phyloP scores from a whole-genome alignment of 1,284 basidiomycete genomes.

The Ganoderma sinense region DNA sequence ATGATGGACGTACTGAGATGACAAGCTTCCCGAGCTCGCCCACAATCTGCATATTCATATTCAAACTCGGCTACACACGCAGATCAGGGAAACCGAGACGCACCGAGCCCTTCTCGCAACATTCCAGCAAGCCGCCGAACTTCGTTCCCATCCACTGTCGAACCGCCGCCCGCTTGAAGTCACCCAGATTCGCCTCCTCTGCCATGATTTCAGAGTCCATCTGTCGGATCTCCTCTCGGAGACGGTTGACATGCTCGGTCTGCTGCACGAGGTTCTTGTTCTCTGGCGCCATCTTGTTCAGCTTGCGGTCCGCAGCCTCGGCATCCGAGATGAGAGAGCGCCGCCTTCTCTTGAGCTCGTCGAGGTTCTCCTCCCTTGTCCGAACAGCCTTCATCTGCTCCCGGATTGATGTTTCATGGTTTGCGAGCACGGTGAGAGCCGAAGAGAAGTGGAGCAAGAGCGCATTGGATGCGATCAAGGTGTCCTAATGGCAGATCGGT shows the following conservation, averaged over 20 bases:
- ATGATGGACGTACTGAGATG: slow-evolving; percentile 59
- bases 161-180: slow-evolving; percentile 82
- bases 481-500: slow-evolving; percentile 61
- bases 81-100: slow-evolving; percentile 34
- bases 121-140: slow-evolving; percentile 88
- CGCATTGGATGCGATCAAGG: slow-evolving; percentile 75
- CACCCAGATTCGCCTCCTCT: slow-evolving; percentile 85
- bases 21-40: slow-evolving; percentile 86
- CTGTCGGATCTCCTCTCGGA: slow-evolving; percentile 81
- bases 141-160: slow-evolving; percentile 85
- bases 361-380: slow-evolving; percentile 85
- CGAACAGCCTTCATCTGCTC: slow-evolving; percentile 82
- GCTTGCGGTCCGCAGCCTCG: slow-evolving; percentile 89
- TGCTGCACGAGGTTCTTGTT: slow-evolving; percentile 87
- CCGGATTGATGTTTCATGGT: slow-evolving; percentile 79
- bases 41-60: slow-evolving; percentile 62
- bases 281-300: slow-evolving; percentile 90
- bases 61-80: slow-evolving; percentile 13
- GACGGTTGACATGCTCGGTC: slow-evolving; percentile 76
- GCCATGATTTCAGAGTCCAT: slow-evolving; percentile 87
- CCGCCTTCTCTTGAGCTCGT: slow-evolving; percentile 78
- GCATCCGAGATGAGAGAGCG: slow-evolving; percentile 76
- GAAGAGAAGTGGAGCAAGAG: slow-evolving; percentile 76
- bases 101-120: slow-evolving; percentile 84
- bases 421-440: slow-evolving; percentile 77